Percentiles rank a stretch among this genome's conserved stretches.
phyloP scores from a whole-genome alignment of 2,329 filamentous ascomycete species.

The Penicillium sp. region DNA sequence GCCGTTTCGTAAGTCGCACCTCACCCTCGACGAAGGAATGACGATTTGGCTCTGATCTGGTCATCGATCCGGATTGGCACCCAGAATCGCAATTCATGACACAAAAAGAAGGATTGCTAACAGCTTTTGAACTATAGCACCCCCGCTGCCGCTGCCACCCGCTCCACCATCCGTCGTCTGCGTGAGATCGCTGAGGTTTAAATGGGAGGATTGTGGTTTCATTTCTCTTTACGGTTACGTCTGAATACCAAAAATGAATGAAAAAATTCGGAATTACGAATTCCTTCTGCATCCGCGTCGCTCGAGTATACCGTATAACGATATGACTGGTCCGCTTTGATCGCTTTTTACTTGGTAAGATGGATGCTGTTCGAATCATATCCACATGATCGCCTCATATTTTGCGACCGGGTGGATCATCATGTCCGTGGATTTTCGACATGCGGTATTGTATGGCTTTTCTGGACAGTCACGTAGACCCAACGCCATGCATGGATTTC shows the following conservation, averaged over 20 bases:
- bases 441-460: not conserved
- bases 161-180: slow-evolving; percentile 94
- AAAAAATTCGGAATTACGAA: slow-evolving; percentile 31
- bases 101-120: slow-evolving; percentile 3
- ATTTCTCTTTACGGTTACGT: slow-evolving; percentile 37
- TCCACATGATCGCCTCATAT: not conserved
- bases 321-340: slow-evolving; percentile 5
- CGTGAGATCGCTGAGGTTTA: slow-evolving; percentile 92
- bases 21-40: not conserved
- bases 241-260: slow-evolving; percentile 41
- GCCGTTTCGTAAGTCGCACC: slow-evolving; percentile 80
- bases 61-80: not conserved
- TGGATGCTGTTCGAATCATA: not conserved
- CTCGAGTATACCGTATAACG: slow-evolving; percentile 21
- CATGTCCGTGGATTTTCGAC: not conserved
- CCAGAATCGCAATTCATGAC: not conserved
- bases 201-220: slow-evolving; percentile 36
- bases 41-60: not conserved
- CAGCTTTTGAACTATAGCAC: slow-evolving; percentile 57
- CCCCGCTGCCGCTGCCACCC: slow-evolving; percentile 87
- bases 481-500: not conserved
- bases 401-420: not conserved
- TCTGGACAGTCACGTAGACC: slow-evolving; percentile 8
- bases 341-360: not conserved
- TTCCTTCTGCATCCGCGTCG: slow-evolving; percentile 25